Conservation (phyloP, 2,329 filamentous ascomycete genomes). For the Penicillium sp. region DNA sequence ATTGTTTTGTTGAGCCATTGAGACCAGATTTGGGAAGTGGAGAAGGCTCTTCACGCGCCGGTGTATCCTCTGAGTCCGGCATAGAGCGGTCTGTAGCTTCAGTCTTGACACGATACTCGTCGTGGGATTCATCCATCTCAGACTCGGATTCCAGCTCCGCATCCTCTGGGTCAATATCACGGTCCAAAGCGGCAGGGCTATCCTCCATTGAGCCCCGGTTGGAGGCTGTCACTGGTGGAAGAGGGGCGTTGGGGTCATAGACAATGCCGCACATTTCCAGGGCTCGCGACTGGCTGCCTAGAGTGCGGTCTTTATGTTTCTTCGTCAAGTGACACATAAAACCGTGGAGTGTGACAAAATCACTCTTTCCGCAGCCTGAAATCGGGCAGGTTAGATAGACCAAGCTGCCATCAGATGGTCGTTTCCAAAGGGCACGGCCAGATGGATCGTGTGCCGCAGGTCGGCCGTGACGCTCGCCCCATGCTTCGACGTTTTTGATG, state of each 20-base stretch:
- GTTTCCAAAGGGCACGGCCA: slow-evolving; percentile 45
- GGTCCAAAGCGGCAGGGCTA: slow-evolving; percentile 36
- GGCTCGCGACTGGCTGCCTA: slow-evolving; percentile 45
- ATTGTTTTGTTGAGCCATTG: slow-evolving; percentile 42
- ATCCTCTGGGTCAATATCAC: slow-evolving; percentile 35
- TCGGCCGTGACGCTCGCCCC: slow-evolving; percentile 46
- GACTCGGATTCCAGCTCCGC: slow-evolving; percentile 37
- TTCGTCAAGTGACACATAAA: slow-evolving; percentile 50
- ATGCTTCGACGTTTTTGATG: slow-evolving; percentile 47
- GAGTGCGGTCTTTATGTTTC: slow-evolving; percentile 46
- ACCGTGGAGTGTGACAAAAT: slow-evolving; percentile 47
- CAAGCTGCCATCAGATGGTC: slow-evolving; percentile 42
- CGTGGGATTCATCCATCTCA: slow-evolving; percentile 29
- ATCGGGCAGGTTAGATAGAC: slow-evolving; percentile 46
- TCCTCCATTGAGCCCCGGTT: slow-evolving; percentile 42
- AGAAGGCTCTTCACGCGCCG: slow-evolving; percentile 15
- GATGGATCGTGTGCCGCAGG: slow-evolving; percentile 45
- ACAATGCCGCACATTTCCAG: slow-evolving; percentile 46
- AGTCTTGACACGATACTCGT: slow-evolving; percentile 34
- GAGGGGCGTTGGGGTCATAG: slow-evolving; percentile 42
- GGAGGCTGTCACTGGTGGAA: slow-evolving; percentile 36
- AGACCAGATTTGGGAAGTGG: slow-evolving; percentile 19
- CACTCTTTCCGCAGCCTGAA: slow-evolving; percentile 43
- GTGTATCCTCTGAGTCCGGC: slow-evolving; percentile 16
- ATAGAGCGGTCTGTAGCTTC: slow-evolving; percentile 32